These are phyloP conservation scores for Solanum sitiens DNA, from an alignment of 257 asterid species.

Conservation along the genomic window DNA sequence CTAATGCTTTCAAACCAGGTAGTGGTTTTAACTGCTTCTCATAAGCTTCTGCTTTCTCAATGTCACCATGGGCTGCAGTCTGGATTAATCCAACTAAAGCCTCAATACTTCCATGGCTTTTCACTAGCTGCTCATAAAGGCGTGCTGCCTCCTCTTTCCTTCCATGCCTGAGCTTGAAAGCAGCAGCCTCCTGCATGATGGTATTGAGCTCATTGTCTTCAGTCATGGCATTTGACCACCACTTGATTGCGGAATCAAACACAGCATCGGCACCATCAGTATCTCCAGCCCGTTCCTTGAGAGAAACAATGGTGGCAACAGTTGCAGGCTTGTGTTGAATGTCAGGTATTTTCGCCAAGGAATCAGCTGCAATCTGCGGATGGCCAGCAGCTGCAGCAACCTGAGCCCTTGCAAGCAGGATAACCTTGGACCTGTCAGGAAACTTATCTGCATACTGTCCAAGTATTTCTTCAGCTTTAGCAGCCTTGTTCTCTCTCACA, in stretches of 20 bases:
- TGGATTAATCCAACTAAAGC: constrained; percentile 78
- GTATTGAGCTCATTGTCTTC: constrained; percentile 55
- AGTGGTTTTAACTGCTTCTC: constrained; percentile 77
- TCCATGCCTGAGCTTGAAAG: constrained; percentile 85
- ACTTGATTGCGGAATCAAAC: constrained; percentile 62
- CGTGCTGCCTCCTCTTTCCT: constrained; percentile 72
- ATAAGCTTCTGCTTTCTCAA: constrained; percentile 85
- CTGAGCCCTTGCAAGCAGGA: constrained; percentile 83
- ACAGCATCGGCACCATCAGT: constrained; percentile 70
- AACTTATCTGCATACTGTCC: constrained; percentile 50
- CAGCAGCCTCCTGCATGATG: constrained; percentile 87
- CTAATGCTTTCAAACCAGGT: constrained; percentile 61
- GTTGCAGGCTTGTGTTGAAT: constrained; percentile 89
- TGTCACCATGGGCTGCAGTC: constrained; percentile 65
- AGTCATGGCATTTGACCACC: constrained; percentile 86
- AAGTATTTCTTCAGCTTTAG: constrained; percentile 79
- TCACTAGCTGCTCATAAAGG: constrained; percentile 70
- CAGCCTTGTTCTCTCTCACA: too few species aligned
- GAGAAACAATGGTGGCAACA: constrained; percentile 69
- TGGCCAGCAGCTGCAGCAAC: constrained; percentile 91
- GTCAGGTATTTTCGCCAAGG: constrained; percentile 60
- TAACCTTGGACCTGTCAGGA: constrained; percentile 51
- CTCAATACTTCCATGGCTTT: constrained; percentile 55
- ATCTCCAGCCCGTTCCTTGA: constrained; percentile 87
- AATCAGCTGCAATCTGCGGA: constrained; percentile 81